Evolutionary conservation across 495 filamentous ascomycete genomes (phyloP), one percentile per base, ranked within the genome.

Genomic region (Podospora pseudoanserina): DNA sequence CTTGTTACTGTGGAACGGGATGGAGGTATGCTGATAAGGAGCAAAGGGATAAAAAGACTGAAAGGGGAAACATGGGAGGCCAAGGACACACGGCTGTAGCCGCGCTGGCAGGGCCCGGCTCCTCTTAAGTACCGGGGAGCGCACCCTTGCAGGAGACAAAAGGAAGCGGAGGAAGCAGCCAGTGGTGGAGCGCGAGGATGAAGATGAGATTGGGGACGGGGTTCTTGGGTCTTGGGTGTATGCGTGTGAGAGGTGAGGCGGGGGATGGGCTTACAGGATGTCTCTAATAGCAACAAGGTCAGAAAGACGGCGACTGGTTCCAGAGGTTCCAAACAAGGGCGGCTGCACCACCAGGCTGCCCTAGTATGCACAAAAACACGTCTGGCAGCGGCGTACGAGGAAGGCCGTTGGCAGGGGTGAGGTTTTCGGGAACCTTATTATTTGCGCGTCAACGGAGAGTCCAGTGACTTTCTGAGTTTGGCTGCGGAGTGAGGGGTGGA

Each of bases 381-480:
- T 60, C 57, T 34, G 60, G 49, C 59, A 71, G 64, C 68, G 67
- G 68, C 63, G 60, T 60, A 34, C 56, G 57, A 68, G 67, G 70
- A 61, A 66, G 54, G 59, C 63, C 63, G 30, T 65, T 63, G 66
- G 16, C 64, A 65, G 67, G 60, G 67, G 67, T 72, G 66, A 55
- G 64, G 60, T 68, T 68, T 67, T 70, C 54, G 63, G 57, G 39
- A 58, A 53, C 27, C 66, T 66, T 71, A 68, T 73, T 72, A 67
- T 73, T 72, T 74, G 70, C 72, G 72, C 65, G 72, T 74, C 65
- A 68, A 68, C 65, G 65, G 59, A 68, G 65, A 60, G 34, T 26
- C 34, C 32, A 44, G 23, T 30, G 30, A 15, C 59, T 28, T 18
- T 32, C n/a, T 34, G 39, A 54, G 34, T 55, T 53, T 27, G 44